A percentile compares a stretch with the other conserved stretches of the same genome.
These are phyloP conservation scores for Phlebopus sp. DNA, from an alignment of 1,284 basidiomycete genomes.

Conservation along the genomic window DNA sequence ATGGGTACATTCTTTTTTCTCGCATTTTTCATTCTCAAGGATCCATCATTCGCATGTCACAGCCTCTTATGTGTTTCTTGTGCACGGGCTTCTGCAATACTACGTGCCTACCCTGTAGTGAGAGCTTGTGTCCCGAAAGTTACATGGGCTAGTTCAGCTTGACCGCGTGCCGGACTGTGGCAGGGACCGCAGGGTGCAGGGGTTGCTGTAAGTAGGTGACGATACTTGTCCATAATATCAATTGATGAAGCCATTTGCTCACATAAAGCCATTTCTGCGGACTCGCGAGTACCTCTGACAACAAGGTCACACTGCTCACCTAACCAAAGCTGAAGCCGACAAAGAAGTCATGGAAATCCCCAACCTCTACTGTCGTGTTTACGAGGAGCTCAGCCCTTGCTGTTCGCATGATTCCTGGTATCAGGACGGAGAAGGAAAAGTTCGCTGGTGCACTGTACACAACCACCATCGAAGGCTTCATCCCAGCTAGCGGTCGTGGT, in stretches of 20 bases:
- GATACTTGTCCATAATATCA: not conserved
- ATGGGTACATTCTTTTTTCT: too few species aligned
- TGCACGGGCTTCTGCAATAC: too few species aligned
- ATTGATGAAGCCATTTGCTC: constrained; percentile 1
- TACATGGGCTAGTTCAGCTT: too few species aligned
- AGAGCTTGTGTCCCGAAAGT: too few species aligned
- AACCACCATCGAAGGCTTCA: constrained; percentile 97
- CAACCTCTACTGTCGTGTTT: constrained; percentile 94
- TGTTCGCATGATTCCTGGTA: constrained; percentile 93
- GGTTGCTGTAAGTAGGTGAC: too few species aligned
- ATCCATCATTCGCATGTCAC: too few species aligned
- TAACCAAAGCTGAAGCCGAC: constrained; percentile 88
- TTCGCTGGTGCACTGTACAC: constrained; percentile 98
- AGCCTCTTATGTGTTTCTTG: too few species aligned
- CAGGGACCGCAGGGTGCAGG: too few species aligned
- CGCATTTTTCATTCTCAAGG: too few species aligned
- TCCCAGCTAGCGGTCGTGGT: constrained; percentile 95
- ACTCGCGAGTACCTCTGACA: constrained; percentile 99
- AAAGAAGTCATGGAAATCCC: constrained; percentile 92
- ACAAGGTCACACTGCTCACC: constrained; percentile 96
- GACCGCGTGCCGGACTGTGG: too few species aligned
- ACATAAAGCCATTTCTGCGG: constrained; percentile 91
- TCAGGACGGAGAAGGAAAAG: constrained; percentile 99
- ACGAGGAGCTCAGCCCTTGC: constrained; percentile 96
- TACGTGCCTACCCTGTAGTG: too few species aligned